phyloP scores from a whole-genome alignment of 495 filamentous ascomycete genomes.

The Rhizodiscina lignyota region DNA sequence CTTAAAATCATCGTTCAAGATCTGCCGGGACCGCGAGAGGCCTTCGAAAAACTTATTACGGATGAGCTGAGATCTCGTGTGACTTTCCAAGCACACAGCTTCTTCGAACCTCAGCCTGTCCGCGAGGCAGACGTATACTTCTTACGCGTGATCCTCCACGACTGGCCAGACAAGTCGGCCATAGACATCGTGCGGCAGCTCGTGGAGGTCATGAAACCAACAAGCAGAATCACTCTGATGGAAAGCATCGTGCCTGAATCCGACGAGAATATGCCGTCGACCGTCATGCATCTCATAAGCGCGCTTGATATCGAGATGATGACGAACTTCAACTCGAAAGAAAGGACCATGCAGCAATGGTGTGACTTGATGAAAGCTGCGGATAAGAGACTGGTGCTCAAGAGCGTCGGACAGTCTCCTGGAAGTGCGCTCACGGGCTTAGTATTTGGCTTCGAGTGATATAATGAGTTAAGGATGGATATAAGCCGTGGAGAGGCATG shows the following conservation, averaged over 20 bases:
- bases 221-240: not conserved
- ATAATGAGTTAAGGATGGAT: no score
- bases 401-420: not conserved
- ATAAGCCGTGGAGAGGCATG: no score
- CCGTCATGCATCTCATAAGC: conserved; percentile 2
- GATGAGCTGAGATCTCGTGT: conserved; percentile 8
- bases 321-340: conserved; percentile 9
- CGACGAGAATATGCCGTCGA: not conserved
- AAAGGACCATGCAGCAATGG: conserved; percentile 7
- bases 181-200: conserved; percentile 2
- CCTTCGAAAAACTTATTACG: not conserved
- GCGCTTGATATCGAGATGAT: conserved; percentile 8
- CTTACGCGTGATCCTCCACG: conserved; percentile 29
- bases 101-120: conserved; percentile 22
- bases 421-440: not conserved
- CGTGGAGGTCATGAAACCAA: conserved; percentile 1
- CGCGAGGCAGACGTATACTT: conserved; percentile 21
- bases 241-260: not conserved
- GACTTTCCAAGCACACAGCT: conserved; percentile 19
- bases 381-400: conserved; percentile 2
- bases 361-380: conserved; percentile 3
- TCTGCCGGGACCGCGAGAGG: conserved; percentile 7
- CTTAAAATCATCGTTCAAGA: conserved; percentile 26
- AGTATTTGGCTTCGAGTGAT: not conserved
- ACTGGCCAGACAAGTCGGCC: conserved; percentile 20